These are phyloP conservation scores for Cadophora sp. DNA, from an alignment of 2,329 filamentous ascomycete genomes.

Conservation along the genomic window DNA sequence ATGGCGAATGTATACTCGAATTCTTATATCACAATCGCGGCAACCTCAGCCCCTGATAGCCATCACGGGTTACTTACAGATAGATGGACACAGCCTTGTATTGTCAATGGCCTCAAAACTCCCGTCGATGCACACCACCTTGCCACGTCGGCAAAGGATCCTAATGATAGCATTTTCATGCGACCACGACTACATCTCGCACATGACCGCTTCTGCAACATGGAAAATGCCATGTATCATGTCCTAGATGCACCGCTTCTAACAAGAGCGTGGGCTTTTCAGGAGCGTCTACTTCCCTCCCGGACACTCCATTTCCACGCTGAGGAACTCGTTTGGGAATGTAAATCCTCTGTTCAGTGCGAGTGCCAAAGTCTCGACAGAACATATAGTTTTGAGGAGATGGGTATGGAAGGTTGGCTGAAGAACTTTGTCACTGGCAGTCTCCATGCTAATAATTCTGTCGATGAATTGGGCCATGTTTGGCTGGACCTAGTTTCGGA, in stretches of 20 bases:
- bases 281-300: conserved; percentile 1
- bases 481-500: conserved; percentile 3
- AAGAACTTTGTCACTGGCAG: neutral
- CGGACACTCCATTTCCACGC: neutral
- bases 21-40: conserved; percentile 5
- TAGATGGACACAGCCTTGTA: neutral
- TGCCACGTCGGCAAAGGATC: neutral
- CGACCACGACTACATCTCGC: neutral
- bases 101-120: neutral
- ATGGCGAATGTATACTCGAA: conserved; percentile 11
- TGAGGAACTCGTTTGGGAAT: conserved; percentile 15
- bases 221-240: neutral
- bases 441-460: neutral
- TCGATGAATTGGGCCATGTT: neutral
- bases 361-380: neutral
- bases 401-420: neutral
- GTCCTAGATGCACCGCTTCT: neutral
- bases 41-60: neutral
- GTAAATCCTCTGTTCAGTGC: neutral
- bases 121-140: neutral
- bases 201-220: conserved; percentile 5
- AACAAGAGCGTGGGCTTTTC: neutral
- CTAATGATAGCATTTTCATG: neutral
- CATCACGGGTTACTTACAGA: neutral
- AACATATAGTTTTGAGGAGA: neutral